phyloP scores from a whole-genome alignment of 148 eudicot genomes.

The Pouteria glomerata region DNA sequence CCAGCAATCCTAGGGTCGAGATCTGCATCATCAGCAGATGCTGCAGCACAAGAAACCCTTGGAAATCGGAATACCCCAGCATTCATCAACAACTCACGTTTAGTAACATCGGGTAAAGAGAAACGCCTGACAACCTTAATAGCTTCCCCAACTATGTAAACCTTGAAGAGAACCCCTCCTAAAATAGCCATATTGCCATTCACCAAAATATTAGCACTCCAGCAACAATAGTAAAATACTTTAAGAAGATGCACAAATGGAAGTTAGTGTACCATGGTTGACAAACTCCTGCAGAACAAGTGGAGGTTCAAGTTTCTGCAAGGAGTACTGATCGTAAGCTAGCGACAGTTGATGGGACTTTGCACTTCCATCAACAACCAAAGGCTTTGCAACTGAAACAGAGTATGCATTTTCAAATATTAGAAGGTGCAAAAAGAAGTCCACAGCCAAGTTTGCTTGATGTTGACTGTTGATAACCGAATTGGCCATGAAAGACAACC shows the following conservation, averaged over 20 bases:
- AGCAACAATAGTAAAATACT: not conserved
- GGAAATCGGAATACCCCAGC: conserved; percentile 79
- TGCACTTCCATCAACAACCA: conserved; percentile 67
- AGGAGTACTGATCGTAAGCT: conserved; percentile 84
- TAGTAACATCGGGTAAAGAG: conserved; percentile 82
- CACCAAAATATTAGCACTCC: not conserved
- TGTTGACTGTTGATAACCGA: not conserved
- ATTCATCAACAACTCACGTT: conserved; percentile 51
- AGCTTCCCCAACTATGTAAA: conserved; percentile 84
- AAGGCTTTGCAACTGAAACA: conserved; percentile 89
- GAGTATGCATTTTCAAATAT: conserved; percentile 4
- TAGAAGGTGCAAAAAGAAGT: not conserved
- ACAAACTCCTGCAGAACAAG: conserved; percentile 91
- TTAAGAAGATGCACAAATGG: not conserved
- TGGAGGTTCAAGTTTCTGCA: conserved; percentile 87
- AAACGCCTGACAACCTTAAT: conserved; percentile 88
- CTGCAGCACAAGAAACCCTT: conserved; percentile 95
- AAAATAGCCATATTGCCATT: conserved; percentile 11
- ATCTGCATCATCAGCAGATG: conserved; percentile 97
- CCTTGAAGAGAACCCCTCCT: conserved; percentile 97
- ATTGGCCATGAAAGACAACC: no score
- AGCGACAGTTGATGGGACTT: conserved; percentile 87
- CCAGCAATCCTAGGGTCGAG: conserved; percentile 78
- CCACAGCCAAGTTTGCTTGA: not conserved
- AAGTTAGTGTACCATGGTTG: conserved; percentile 66